Evolutionary conservation across 306 rosid genomes (phyloP), one percentile per base, ranked within the genome.

Genomic region (Comarum palustre): DNA sequence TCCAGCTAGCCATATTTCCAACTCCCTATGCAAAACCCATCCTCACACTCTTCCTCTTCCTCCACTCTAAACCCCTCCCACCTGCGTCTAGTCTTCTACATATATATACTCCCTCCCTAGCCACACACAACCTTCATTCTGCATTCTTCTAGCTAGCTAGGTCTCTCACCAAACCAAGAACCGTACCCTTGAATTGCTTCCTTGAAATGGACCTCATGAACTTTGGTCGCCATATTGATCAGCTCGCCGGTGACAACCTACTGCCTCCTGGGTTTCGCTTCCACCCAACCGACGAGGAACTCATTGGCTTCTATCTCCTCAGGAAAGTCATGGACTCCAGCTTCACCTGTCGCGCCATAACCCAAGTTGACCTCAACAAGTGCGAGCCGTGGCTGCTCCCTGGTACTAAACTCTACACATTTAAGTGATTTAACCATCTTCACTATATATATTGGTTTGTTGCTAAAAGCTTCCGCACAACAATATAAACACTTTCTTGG

Each of bases 331-430:
- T 88, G 0, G 97, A 95, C 83, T 74, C 75, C 64, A 83, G 32
- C 66, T 95, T 95, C 87, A 67, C 84, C 2, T 96, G 93, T 0
- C 75, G 99, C 39, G 99, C 99, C 82, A 90, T 95, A 58, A 88
- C 97, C 36, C 96, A 95, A 73, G 99, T 95, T 65, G 99, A 95
- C 73, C 99, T 95, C 31, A 95, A 95, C 89, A 95, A 95, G 75
- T 90, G 97, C 68, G 99, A 95, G 78, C 99, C 99, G 0, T 95
- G 99, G 99, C 89, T 91, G 61, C 93, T 95, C 4, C 99, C 99
- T 8, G 96, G 98, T 93, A 48, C n/a, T 12, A 15, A 48, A 7
- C 6, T 54, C 22, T 25, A 57, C 32, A 36, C 39, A 36, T 36
- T 36, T 6, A 6, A 32, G 36, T 32, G 36, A 55, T 9, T 5